phyloP scores from a whole-genome alignment of 352 stramenopile species.

The Sclerospora graminicola region DNA sequence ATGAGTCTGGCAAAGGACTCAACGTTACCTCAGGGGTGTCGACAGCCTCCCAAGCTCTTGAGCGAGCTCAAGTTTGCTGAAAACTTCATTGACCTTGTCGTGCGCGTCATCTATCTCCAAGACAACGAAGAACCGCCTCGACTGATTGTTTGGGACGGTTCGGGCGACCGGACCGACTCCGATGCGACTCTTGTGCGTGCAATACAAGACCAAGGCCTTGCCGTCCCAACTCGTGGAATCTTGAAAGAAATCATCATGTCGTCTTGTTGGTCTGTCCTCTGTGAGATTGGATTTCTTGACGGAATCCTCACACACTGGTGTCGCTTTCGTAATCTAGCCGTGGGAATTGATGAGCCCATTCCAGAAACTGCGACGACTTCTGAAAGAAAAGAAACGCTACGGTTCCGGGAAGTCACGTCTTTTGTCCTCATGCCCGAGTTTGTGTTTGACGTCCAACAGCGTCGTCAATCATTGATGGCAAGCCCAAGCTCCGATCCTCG shows the following conservation, averaged over 20 bases:
- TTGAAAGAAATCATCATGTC: constrained; percentile 55
- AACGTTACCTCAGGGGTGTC: constrained; percentile 41
- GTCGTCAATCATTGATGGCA: constrained; percentile 8
- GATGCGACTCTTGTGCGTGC: constrained; percentile 6
- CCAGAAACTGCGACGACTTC: constrained; percentile 2
- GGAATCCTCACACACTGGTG: constrained; percentile 40
- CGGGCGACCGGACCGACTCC: constrained; percentile 18
- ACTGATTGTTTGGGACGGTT: constrained; percentile 64
- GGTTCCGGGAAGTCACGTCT: constrained; percentile 63
- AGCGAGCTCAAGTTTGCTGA: constrained; percentile 32
- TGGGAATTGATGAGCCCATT: constrained; percentile 26
- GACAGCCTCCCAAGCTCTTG: constrained; percentile 27
- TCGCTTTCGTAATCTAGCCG: constrained; percentile 59
- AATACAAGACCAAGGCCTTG: constrained; percentile 10
- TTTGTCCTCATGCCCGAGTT: constrained; percentile 47
- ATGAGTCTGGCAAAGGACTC: constrained; percentile 27
- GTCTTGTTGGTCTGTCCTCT: constrained; percentile 54
- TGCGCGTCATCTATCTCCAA: constrained; percentile 40
- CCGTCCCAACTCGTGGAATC: constrained; percentile 26
- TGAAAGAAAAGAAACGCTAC: constrained; percentile 18
- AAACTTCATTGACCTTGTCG: constrained; percentile 50
- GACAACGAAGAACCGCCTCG: constrained; percentile 19
- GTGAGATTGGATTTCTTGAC: constrained; percentile 40
- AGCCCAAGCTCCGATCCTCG: not conserved
- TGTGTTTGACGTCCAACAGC: constrained; percentile 33